Evolutionary conservation across 768 basidiomycete species (phyloP).

Genomic region (Phylloporus arenicola): DNA sequence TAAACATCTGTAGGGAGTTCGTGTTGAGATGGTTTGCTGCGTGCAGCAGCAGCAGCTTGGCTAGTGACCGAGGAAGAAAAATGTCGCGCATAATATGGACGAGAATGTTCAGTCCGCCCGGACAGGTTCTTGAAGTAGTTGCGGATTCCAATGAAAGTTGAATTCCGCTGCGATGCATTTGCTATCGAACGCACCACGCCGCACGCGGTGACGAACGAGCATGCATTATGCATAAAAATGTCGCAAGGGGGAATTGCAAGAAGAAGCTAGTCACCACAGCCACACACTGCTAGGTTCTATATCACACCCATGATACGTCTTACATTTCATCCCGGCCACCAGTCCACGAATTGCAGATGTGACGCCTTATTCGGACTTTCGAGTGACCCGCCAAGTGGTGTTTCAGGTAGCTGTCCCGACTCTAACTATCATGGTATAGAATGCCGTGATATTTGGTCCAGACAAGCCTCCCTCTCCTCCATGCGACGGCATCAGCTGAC

Average conservation of each 20-base stretch:
- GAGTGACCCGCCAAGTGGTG: constrained; percentile 91
- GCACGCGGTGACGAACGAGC: constrained; percentile 1
- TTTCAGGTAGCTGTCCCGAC: constrained; percentile 55
- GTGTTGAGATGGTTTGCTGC: constrained; percentile 11
- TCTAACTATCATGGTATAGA: constrained; percentile 99
- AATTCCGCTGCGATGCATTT: constrained; percentile 5
- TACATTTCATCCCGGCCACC: background rate
- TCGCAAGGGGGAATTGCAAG: background rate
- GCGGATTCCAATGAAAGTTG: constrained; percentile 30
- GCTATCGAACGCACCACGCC: constrained; percentile 5
- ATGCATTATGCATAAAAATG: constrained; percentile 13
- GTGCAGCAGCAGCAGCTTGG: constrained; percentile 6
- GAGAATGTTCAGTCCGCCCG: constrained; percentile 1
- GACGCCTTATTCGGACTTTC: constrained; percentile 95
- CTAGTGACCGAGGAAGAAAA: constrained; percentile 16
- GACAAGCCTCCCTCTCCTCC: constrained; percentile 45
- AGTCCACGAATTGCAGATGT: constrained; percentile 94
- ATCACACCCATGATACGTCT: constrained; percentile 25
- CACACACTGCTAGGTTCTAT: too few species aligned
- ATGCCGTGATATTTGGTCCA: constrained; percentile 98
- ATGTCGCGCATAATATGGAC: background rate
- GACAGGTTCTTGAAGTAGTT: constrained; percentile 24
- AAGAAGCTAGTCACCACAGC: constrained; percentile 8
- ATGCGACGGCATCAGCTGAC: background rate
- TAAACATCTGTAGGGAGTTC: constrained; percentile 24